A percentile compares a stretch with the other conserved stretches of the same genome.
Evolutionary conservation across 352 stramenopile species (phyloP).

Genomic region (Peronosclerospora sorghi): DNA sequence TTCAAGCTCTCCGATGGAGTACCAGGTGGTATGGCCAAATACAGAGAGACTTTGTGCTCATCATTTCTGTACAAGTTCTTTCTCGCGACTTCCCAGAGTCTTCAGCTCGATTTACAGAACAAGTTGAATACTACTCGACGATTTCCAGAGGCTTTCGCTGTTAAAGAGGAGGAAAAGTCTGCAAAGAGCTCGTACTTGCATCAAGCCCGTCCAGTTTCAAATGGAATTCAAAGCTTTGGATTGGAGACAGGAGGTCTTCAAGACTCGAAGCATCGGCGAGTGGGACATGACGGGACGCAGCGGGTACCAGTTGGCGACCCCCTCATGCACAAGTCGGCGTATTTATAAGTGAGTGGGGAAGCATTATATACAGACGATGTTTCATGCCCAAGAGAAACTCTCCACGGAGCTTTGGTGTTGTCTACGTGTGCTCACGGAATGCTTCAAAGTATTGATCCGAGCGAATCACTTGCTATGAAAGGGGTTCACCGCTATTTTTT

Average conservation of each 20-base stretch:
- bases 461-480: slow-evolving; percentile 65
- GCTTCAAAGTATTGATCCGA: slow-evolving; percentile 83
- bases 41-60: slow-evolving; percentile 87
- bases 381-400: slow-evolving; percentile 63
- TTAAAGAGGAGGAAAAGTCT: slow-evolving; percentile 34
- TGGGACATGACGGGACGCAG: slow-evolving; percentile 26
- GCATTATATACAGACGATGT: slow-evolving; percentile 94
- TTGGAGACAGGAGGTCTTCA: slow-evolving; percentile 51
- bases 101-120: slow-evolving; percentile 35
- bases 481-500: slow-evolving; percentile 86
- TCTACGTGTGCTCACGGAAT: slow-evolving; percentile 66
- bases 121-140: slow-evolving; percentile 2
- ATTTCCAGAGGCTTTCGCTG: slow-evolving; percentile 15
- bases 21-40: slow-evolving; percentile 90
- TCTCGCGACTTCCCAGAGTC: slow-evolving; percentile 45
- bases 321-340: slow-evolving; percentile 88
- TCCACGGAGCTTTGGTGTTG: slow-evolving; percentile 89
- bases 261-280: slow-evolving; percentile 45
- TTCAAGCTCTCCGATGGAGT: slow-evolving; percentile 86
- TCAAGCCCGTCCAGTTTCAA: slow-evolving; percentile 36
- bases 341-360: slow-evolving; percentile 91
- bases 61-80: slow-evolving; percentile 96
- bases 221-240: slow-evolving; percentile 47
- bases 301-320: slow-evolving; percentile 79
- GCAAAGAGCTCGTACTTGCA: slow-evolving; percentile 48